A percentile compares a stretch with the other conserved stretches of the same genome.
Conservation (phyloP, 2,329 filamentous ascomycete species). For the Cytospora schulzeri region DNA sequence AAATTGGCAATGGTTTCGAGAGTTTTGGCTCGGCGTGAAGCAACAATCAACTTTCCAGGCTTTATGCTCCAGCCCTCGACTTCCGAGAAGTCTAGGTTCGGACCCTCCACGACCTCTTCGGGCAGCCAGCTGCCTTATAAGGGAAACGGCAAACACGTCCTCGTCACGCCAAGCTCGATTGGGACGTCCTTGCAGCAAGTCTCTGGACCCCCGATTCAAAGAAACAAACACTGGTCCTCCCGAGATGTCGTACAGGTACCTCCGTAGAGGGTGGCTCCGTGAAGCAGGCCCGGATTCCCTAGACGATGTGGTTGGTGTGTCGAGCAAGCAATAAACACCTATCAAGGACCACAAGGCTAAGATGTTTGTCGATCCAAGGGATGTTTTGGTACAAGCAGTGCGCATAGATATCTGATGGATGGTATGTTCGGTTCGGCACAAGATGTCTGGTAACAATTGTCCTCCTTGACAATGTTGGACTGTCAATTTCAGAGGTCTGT, state of each 20-base stretch:
- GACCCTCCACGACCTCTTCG: conserved; percentile 12
- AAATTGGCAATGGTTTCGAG: background rate
- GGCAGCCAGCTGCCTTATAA: conserved; percentile 29
- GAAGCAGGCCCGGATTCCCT: conserved; percentile 2
- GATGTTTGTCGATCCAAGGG: conserved; percentile 14
- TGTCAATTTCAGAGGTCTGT: background rate
- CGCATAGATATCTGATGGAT: background rate
- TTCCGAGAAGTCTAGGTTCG: background rate
- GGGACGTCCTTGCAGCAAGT: background rate
- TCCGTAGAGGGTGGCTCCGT: conserved; percentile 9
- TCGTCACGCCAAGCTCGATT: conserved; percentile 6
- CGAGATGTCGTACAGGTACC: conserved; percentile 19
- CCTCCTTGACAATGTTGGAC: background rate
- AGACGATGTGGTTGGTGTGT: background rate
- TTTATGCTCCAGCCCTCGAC: conserved; percentile 4
- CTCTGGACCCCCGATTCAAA: background rate
- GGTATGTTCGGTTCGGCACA: background rate
- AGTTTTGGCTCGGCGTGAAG: background rate
- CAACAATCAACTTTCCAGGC: conserved; percentile 1
- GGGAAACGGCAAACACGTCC: conserved; percentile 22
- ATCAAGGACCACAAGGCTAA: conserved; percentile 19
- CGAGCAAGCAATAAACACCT: conserved; percentile 18
- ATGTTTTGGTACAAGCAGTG: background rate
- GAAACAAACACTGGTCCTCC: conserved; percentile 19
- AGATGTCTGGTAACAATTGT: background rate